Conservation (phyloP, 768 basidiomycete genomes). For the Strobilomyces dryophilus region DNA sequence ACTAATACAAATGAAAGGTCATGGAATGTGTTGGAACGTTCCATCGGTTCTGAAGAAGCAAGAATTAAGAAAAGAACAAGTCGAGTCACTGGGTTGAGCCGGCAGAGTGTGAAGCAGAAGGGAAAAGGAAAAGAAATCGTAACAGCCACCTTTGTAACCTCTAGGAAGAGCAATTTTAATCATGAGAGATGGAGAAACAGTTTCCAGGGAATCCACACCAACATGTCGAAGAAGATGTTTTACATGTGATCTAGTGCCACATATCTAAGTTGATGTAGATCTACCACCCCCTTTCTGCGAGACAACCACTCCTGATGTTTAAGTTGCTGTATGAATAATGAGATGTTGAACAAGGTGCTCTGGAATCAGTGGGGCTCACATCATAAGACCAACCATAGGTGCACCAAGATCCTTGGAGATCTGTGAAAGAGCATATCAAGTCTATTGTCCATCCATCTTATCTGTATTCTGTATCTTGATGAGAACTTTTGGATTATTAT, state of each 20-base stretch:
- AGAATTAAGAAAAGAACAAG: too few relatives aligned
- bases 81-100: too few relatives aligned
- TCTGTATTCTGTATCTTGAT: constrained; percentile 57
- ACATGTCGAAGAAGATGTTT: constrained; percentile 29
- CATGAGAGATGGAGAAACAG: constrained; percentile 31
- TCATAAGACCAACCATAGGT: constrained; percentile 92
- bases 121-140: too few relatives aligned
- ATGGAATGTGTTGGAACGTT: too few relatives aligned
- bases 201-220: constrained; percentile 30
- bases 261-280: constrained; percentile 7
- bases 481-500: constrained; percentile 88
- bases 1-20: too few relatives aligned
- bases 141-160: constrained; percentile 35
- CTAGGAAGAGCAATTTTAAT: constrained; percentile 22
- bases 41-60: too few relatives aligned
- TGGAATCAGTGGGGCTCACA: constrained; percentile 45
- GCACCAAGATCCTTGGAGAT: constrained; percentile 80
- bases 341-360: not conserved
- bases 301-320: constrained; percentile 63
- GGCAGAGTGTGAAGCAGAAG: too few relatives aligned
- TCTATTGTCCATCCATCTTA: not conserved
- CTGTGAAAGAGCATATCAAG: constrained; percentile 30
- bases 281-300: constrained; percentile 69
- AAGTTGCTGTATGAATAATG: constrained; percentile 41
- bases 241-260: constrained; percentile 27